Base-by-base conservation (phyloP, 192 early-diverging fungal species). In the Umbelopsis isabellina region DNA sequence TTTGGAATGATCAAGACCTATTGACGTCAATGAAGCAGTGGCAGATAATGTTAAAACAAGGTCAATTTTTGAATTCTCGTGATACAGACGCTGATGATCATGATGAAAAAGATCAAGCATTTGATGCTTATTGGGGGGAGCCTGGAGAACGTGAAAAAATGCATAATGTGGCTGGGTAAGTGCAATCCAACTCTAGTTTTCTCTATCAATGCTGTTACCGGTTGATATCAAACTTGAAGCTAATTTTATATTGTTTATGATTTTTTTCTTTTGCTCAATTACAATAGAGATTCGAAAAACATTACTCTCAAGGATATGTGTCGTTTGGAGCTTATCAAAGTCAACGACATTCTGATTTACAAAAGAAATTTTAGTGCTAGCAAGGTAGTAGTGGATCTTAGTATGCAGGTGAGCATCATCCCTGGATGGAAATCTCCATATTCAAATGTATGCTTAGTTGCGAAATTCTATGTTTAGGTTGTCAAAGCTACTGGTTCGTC, bases 261-360 rank as follows among this genome's bases (percentile, higher is more conserved):
- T 2, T 35, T 25, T 46, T 66, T 2, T 46, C 5, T 33, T 33
- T 23, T 20, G 5, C 37, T 25, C 27, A 46, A 55, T 46, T 27
- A 25, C 21, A 15, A 52, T 22, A 79, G 78, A 8, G 78, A 79
- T 46, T 79, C 78, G n/a, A 79, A 79, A 66, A 72, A 46, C 25
- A 79, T 79, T 22, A 75, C 78, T n/a, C 52, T 79, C n/a, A 79
- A 79, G 48, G 73, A 79, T 20, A 79, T 79, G 78, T 79, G 78
- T 51, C 66, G 74, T 37, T 71, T 75, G 23, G 73, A 69, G 18
- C 70, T 79, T 49, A 79, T 79, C 25, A 74, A 71, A 22, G 71
- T 72, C 55, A 69, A 75, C 33, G 78, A 79, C 72, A 35, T 66
- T 33, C 61, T 79, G 16, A 61, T 75, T 41, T 79, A 79, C 44